These are phyloP conservation scores for Exophiala sp. DNA, from an alignment of 2,329 filamentous ascomycete species.

Conservation along the genomic window DNA sequence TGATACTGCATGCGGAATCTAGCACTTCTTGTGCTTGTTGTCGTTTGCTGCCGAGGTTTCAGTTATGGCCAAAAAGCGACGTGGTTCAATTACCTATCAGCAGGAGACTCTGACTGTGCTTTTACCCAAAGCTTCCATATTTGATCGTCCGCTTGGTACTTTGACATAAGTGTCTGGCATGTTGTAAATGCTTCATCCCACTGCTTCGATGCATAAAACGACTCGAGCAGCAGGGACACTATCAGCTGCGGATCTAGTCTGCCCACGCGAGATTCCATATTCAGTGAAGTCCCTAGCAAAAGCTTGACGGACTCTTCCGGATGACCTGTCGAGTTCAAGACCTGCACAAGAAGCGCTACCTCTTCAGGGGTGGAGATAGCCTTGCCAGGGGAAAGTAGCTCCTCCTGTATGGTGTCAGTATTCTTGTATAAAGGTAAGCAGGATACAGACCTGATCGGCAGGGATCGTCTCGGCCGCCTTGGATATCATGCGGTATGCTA, in stretches of 20 bases:
- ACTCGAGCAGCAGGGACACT: constrained; percentile 35
- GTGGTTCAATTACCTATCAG: constrained; percentile 13
- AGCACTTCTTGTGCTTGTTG: constrained; percentile 8
- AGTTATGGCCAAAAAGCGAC: background rate
- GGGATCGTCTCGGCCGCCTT: constrained; percentile 46
- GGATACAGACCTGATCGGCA: constrained; percentile 39
- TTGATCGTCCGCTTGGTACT: constrained; percentile 44
- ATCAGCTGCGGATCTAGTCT: constrained; percentile 45
- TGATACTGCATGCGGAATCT: constrained; percentile 7
- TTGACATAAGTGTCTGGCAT: constrained; percentile 35
- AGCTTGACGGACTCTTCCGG: constrained; percentile 41
- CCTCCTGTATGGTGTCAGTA: constrained; percentile 33
- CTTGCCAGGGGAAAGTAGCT: constrained; percentile 39
- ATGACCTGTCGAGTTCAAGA: constrained; percentile 42
- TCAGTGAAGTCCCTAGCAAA: constrained; percentile 41
- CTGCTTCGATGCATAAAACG: constrained; percentile 36
- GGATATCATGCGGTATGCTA: constrained; percentile 49
- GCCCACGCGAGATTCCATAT: constrained; percentile 40
- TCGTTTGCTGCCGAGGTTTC: constrained; percentile 1
- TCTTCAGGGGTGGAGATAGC: constrained; percentile 47
- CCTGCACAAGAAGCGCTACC: constrained; percentile 42
- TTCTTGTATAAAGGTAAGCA: background rate
- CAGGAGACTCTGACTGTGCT: constrained; percentile 30
- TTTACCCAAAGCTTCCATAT: constrained; percentile 44
- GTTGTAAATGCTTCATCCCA: constrained; percentile 40